A percentile compares a stretch with the other conserved stretches of the same genome.
These are phyloP conservation scores for Euphorbia pulcherrima DNA, from an alignment of 345 rosid genomes.

Conservation along the genomic window DNA sequence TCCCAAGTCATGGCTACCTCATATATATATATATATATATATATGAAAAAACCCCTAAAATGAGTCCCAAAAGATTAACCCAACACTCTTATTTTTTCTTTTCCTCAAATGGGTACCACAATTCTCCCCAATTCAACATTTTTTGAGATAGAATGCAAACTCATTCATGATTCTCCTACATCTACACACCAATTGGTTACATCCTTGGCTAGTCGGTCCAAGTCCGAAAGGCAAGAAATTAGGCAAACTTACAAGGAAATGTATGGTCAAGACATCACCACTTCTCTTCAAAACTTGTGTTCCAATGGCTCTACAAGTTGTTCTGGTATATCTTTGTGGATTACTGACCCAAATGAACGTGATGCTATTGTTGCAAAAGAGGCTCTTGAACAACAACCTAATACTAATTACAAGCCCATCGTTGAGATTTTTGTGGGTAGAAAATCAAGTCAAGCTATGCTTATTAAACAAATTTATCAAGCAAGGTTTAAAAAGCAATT, in stretches of 20 bases:
- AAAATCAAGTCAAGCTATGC: conserved; percentile 55
- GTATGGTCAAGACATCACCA: conserved; percentile 42
- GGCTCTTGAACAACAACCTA: conserved; percentile 40
- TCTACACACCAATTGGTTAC: conserved; percentile 22
- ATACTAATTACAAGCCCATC: conserved; percentile 36
- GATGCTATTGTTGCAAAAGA: conserved; percentile 49
- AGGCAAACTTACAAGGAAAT: conserved; percentile 35
- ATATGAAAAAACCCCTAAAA: background rate
- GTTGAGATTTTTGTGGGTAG: conserved; percentile 55
- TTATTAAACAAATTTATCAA: conserved; percentile 51
- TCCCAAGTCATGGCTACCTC: conserved; percentile 21
- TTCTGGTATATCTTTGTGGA: conserved; percentile 38
- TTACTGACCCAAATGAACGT: conserved; percentile 48
- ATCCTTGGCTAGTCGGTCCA: conserved; percentile 33
- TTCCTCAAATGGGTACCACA: conserved; percentile 30
- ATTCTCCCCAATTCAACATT: conserved; percentile 26
- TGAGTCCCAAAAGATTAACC: background rate
- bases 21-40: background rate
- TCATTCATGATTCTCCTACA: conserved; percentile 47
- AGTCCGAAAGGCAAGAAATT: conserved; percentile 32
- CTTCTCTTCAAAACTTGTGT: conserved; percentile 21
- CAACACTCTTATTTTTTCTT: background rate
- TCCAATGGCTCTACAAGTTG: conserved; percentile 16
- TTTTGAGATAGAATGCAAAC: conserved; percentile 45
- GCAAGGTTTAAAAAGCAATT: conserved; percentile 41